Base-by-base conservation (phyloP, 306 rosid genomes). In the Mimosa bimucronata region DNA sequence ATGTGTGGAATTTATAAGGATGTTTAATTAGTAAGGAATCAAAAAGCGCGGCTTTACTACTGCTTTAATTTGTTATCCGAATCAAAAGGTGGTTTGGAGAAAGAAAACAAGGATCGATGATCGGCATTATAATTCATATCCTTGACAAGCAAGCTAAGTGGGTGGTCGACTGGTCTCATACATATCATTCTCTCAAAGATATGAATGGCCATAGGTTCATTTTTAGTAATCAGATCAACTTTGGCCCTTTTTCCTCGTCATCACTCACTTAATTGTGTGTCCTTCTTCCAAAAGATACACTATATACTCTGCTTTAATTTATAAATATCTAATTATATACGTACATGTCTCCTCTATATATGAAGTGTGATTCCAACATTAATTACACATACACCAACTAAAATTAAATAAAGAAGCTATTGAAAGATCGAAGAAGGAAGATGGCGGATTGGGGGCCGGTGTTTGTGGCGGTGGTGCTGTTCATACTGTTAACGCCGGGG, bases 371-470 rank as follows among this genome's bases (percentile, higher is more conserved):
- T 26, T 26, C 37, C 37, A 26, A 60, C 66, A 34, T 34, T 34
- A 34, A 34, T 34, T 34, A 42, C 46, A 11, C 9, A 9, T 11
- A 42, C 46, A 42, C 12, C 10, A 5, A 42, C 46, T 11, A 42
- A 7, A 42, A 42, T 9, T 42, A 8, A n/a, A 42, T 7, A 4
- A 58, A 25, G 16, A 1, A 73, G 77, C 28, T 61, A 70, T 78
- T 60, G 64, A 37, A 78, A 71, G 75, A 74, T 10, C 3, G 11
- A 68, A 18, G 72, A 15, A 34, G 34, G 41, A 64, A 83, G n/a
- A 95, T 95, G 99, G 86, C 86, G 11, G 99, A 95, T 80, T 95
- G 99, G 99, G 99, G 99, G 16, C 93, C 99, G 29, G 94, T 95
- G 18, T 95, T 95, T 64, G 85, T 95, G 52, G 92, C 99, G 2